These are phyloP conservation scores for Discostella stelligeroides DNA, from an alignment of 108 stramenopile genomes.

Conservation along the genomic window DNA sequence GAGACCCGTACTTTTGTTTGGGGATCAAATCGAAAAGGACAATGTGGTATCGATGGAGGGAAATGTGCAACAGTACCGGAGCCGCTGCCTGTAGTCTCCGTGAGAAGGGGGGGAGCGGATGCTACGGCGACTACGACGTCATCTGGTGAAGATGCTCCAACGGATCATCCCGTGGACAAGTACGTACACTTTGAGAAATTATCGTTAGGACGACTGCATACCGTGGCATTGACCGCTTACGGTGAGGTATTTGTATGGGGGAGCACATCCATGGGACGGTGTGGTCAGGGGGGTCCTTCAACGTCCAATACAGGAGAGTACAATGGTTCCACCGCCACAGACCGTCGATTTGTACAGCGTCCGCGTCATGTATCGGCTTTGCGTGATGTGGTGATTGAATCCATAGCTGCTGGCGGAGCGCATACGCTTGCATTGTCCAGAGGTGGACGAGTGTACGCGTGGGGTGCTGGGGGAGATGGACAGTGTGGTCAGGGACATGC, in stretches of 20 bases:
- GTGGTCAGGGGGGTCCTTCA: slow-evolving; percentile 44
- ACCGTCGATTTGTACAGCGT: slow-evolving; percentile 46
- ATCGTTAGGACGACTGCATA: slow-evolving; percentile 68
- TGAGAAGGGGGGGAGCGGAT: slow-evolving; percentile 37
- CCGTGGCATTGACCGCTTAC: slow-evolving; percentile 64
- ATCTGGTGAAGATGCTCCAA: slow-evolving; percentile 1
- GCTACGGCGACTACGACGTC: neutral
- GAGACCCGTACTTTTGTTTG: slow-evolving; percentile 64
- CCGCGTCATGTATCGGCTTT: slow-evolving; percentile 73
- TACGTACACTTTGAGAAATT: slow-evolving; percentile 61
- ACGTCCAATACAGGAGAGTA: too few species aligned
- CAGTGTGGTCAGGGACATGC: slow-evolving; percentile 91
- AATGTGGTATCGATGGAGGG: slow-evolving; percentile 64
- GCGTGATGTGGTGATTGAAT: slow-evolving; percentile 60
- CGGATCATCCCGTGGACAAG: slow-evolving; percentile 24
- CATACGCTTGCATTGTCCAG: slow-evolving; percentile 91
- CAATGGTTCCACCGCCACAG: slow-evolving; percentile 31
- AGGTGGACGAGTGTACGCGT: slow-evolving; percentile 87
- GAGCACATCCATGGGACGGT: slow-evolving; percentile 71
- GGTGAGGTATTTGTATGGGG: slow-evolving; percentile 86
- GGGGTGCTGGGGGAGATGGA: slow-evolving; percentile 92
- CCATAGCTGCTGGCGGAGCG: slow-evolving; percentile 88
- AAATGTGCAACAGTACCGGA: slow-evolving; percentile 56
- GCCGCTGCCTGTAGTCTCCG: slow-evolving; percentile 41
- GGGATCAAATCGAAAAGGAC: slow-evolving; percentile 80